Evolutionary conservation across 176 grass and related monocot genomes (phyloP).

Genomic region (bread wheat (Triticum aestivum)): DNA sequence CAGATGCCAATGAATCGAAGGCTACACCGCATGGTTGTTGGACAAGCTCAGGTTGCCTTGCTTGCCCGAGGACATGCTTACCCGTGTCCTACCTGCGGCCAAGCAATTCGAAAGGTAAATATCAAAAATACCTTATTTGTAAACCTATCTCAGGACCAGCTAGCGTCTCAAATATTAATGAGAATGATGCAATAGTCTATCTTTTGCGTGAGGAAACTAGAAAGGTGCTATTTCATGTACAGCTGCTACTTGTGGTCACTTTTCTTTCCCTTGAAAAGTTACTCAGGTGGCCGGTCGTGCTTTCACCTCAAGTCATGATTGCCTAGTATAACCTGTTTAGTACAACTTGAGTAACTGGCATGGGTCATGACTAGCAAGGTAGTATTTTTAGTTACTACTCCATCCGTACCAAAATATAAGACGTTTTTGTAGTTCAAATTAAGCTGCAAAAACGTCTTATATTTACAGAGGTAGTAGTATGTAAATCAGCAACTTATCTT

Average conservation of each 20-base stretch:
- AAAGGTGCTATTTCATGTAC: conserved; percentile 17
- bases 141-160: not conserved
- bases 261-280: not conserved
- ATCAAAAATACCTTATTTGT: not conserved
- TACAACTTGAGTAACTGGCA: not conserved
- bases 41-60: conserved; percentile 34
- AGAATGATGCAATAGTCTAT: not conserved
- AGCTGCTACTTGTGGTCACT: not conserved
- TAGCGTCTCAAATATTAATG: not conserved
- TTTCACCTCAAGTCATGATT: not conserved
- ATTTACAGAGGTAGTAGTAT: too few species aligned
- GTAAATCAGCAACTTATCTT: too few species aligned
- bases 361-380: not conserved
- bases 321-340: not conserved
- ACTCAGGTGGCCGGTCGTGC: not conserved
- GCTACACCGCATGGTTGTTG: conserved; percentile 35
- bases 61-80: conserved; percentile 21
- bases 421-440: too few species aligned
- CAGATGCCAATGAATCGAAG: conserved; percentile 58
- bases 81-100: conserved; percentile 61
- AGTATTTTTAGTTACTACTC: not conserved
- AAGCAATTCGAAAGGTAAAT: conserved; percentile 55
- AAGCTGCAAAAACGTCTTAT: too few species aligned
- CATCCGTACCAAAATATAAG: too few species aligned
- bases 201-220: not conserved